Evolutionary conservation across 2,329 filamentous ascomycete species (phyloP), one percentile per base, ranked within the genome.

Genomic region (Talaromyces funiculosus): DNA sequence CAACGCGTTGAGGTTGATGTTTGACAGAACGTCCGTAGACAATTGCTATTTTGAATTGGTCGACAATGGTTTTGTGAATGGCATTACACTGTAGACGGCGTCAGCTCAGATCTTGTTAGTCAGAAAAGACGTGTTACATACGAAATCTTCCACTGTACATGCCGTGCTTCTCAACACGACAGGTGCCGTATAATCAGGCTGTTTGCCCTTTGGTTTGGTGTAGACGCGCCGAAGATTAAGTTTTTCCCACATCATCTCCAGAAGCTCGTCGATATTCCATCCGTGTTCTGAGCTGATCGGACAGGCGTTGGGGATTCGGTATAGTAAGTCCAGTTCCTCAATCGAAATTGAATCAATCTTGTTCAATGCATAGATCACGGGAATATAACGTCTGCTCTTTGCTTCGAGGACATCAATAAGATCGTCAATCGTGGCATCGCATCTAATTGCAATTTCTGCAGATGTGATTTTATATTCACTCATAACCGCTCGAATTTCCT

Each of bases 191-290:
- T 99, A 99, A 77, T 99, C 94, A 16, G 94, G 94, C 76, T 91
- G 82, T 75, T 88, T 91, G 64, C 94, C 94, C 81, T 99, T 97
- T 63, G 94, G 94, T 80, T 99, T 99, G 61, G 94, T 99, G 80
- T 99, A 99, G 49, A 99, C 89, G 69, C 94, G 86, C 68, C 90
- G 87, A 63, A 99, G 83, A 71, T 89, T 90, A 68, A 99, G 84
- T 77, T 96, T 96, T 61, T 97, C 92, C 94, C 94, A 97, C 94
- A 97, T 97, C 74, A 89, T 86, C 79, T 97, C 94, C 81, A 99
- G 84, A 65, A 99, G 80, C 80, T 99, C 94, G 73, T 99, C 94
- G 63, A 99, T 78, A 76, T 99, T 99, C 94, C 94, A 99, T 60
- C 94, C 94, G 72, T 93, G 89, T 78, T 99, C 94, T 33, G 93